phyloP scores from a whole-genome alignment of 1,139 yeast genomes.

The Arxiozyma bovina region DNA sequence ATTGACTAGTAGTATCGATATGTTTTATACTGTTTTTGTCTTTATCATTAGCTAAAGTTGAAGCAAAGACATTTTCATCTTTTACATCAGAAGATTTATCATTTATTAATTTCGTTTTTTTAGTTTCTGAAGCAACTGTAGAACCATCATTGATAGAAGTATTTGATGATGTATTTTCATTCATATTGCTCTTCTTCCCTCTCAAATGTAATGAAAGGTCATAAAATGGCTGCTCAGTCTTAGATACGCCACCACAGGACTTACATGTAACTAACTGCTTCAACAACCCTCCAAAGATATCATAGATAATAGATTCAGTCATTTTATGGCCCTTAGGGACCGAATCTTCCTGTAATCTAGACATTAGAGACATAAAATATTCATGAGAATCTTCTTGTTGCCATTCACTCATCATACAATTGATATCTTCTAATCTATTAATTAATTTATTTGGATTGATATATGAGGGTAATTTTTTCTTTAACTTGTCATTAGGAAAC shows the following conservation, averaged over 20 bases:
- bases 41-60: not conserved
- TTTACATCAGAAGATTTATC: not conserved
- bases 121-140: not conserved
- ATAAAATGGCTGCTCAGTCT: conserved; percentile 87
- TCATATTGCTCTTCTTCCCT: conserved; percentile 35
- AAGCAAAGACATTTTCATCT: not conserved
- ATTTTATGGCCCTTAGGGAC: conserved; percentile 82
- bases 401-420: conserved; percentile 95
- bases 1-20: conserved; percentile 1
- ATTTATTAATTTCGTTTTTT: not conserved
- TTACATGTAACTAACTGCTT: conserved; percentile 79
- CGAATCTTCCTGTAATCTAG: conserved; percentile 82
- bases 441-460: conserved; percentile 71
- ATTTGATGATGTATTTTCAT: conserved; percentile 19
- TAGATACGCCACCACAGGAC: conserved; percentile 70
- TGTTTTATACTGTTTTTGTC: not conserved
- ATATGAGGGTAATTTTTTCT: conserved; percentile 34
- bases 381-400: conserved; percentile 98
- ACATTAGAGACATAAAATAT: conserved; percentile 83
- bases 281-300: conserved; percentile 85
- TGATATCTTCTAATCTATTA: conserved; percentile 68
- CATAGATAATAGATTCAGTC: conserved; percentile 75
- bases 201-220: conserved; percentile 73
- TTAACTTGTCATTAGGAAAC: conserved; percentile 35
- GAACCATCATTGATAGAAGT: conserved; percentile 1